Evolutionary conservation across 2,329 filamentous ascomycete species (phyloP).

Genomic region (Eutypa lata): DNA sequence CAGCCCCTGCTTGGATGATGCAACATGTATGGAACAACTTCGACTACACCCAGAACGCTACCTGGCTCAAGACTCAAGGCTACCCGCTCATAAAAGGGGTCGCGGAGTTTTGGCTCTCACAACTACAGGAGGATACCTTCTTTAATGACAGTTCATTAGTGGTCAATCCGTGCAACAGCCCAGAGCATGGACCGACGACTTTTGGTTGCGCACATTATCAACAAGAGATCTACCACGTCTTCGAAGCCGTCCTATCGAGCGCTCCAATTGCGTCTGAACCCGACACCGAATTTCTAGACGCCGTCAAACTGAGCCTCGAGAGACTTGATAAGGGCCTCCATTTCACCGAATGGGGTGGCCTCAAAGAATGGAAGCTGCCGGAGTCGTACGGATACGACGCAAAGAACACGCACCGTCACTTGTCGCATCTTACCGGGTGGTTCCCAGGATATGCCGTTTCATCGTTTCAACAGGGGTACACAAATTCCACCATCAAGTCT

Average conservation of each 20-base stretch:
- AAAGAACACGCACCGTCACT: slow-evolving; percentile 37
- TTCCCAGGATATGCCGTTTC: slow-evolving; percentile 51
- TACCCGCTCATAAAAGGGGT: slow-evolving; percentile 53
- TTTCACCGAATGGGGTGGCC: slow-evolving; percentile 25
- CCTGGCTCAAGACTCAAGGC: slow-evolving; percentile 44
- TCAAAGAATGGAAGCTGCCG: slow-evolving; percentile 34
- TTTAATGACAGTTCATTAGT: slow-evolving; percentile 50
- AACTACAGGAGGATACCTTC: slow-evolving; percentile 48
- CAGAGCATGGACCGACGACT: slow-evolving; percentile 53
- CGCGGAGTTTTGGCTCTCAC: slow-evolving; percentile 53
- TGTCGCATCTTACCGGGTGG: slow-evolving; percentile 56
- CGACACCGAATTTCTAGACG: slow-evolving; percentile 26
- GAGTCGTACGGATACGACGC: slow-evolving; percentile 26
- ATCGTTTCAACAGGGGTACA: slow-evolving; percentile 38
- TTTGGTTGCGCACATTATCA: slow-evolving; percentile 54
- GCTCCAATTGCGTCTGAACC: slow-evolving; percentile 17
- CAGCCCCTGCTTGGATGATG: slow-evolving; percentile 56
- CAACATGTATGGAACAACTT: slow-evolving; percentile 57
- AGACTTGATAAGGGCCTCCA: slow-evolving; percentile 30
- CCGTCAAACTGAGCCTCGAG: slow-evolving; percentile 38
- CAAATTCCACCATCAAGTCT: slow-evolving; percentile 37
- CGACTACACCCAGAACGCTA: slow-evolving; percentile 45
- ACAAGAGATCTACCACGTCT: slow-evolving; percentile 45
- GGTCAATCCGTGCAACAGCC: slow-evolving; percentile 57
- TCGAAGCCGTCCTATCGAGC: slow-evolving; percentile 33